Percentiles rank a stretch among this genome's conserved stretches.
These are phyloP conservation scores for Phytophthora citricola DNA, from an alignment of 352 stramenopile genomes.

Conservation along the genomic window DNA sequence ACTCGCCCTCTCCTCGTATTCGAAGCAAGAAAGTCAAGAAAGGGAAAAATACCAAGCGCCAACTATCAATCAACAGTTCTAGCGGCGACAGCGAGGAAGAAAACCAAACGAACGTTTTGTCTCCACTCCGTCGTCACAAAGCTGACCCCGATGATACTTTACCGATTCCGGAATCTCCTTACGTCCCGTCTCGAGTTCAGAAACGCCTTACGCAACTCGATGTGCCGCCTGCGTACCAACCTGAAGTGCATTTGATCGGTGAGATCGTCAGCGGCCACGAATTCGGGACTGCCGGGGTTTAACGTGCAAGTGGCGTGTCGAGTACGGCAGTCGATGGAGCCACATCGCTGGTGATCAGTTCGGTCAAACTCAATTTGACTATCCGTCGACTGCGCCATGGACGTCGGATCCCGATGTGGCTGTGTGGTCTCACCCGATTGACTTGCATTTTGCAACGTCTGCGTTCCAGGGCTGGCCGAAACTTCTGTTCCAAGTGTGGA, in stretches of 20 bases:
- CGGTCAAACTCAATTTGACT: slow-evolving; percentile 74
- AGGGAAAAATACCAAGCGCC: slow-evolving; percentile 16
- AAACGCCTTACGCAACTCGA: slow-evolving; percentile 33
- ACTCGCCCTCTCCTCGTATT: slow-evolving; percentile 8
- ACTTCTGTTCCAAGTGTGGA: slow-evolving; percentile 72
- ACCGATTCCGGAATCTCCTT: slow-evolving; percentile 25
- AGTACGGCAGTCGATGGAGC: slow-evolving; percentile 63
- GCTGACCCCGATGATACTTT: slow-evolving; percentile 26
- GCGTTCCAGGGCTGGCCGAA: slow-evolving; percentile 73
- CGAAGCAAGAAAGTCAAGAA: slow-evolving; percentile 11
- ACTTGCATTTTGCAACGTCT: slow-evolving; percentile 67
- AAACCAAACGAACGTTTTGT: slow-evolving; percentile 37
- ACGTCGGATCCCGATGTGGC: slow-evolving; percentile 35
- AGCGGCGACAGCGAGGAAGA: slow-evolving; percentile 35
- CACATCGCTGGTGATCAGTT: slow-evolving; percentile 66
- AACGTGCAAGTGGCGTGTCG: slow-evolving; percentile 74
- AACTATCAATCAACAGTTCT: slow-evolving; percentile 14
- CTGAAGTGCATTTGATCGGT: slow-evolving; percentile 75
- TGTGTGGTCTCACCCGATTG: slow-evolving; percentile 72
- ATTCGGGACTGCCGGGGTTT: slow-evolving; percentile 53
- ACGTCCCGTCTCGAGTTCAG: slow-evolving; percentile 16
- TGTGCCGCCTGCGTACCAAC: slow-evolving; percentile 52
- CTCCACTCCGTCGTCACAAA: slow-evolving; percentile 34
- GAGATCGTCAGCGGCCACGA: slow-evolving; percentile 67
- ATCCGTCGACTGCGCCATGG: slow-evolving; percentile 34